Conservation (phyloP, 108 stramenopile genomes). For the Mayamaea pseudoterrestris region DNA sequence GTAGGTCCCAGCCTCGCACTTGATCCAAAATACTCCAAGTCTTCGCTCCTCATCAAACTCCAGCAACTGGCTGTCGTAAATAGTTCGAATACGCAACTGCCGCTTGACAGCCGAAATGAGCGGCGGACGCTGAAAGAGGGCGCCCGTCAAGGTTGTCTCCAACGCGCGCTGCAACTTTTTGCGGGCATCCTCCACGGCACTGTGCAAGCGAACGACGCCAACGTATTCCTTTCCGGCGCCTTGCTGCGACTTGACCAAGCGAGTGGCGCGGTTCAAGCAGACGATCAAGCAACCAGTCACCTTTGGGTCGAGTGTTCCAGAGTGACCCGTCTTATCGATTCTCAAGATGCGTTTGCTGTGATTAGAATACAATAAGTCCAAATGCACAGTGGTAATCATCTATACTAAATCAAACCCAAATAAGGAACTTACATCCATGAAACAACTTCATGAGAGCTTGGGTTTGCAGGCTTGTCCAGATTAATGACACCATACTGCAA, state of each 20-base stretch:
- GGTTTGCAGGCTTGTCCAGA: slow-evolving; percentile 99
- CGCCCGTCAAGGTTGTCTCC: slow-evolving; percentile 89
- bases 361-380: no score
- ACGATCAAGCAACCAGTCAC: slow-evolving; percentile 99
- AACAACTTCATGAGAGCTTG: slow-evolving; percentile 97
- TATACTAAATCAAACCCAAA: no score
- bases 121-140: slow-evolving; percentile 98
- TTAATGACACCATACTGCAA: slow-evolving; percentile 97
- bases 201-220: slow-evolving; percentile 94
- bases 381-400: no score
- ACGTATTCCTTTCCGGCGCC: slow-evolving; percentile 98
- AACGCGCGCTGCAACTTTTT: slow-evolving; percentile 84
- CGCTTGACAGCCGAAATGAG: slow-evolving; percentile 99
- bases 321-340: slow-evolving; percentile 99
- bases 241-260: slow-evolving; percentile 99
- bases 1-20: slow-evolving; percentile 99
- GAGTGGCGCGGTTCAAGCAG: slow-evolving; percentile 98
- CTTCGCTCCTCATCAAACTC: slow-evolving; percentile 95
- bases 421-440: no score
- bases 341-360: slow-evolving; percentile 97
- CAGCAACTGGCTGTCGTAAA: slow-evolving; percentile 92
- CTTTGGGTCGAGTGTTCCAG: slow-evolving; percentile 99
- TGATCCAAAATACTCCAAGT: slow-evolving; percentile 92
- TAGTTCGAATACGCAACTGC: slow-evolving; percentile 96
- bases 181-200: slow-evolving; percentile 71